Percentiles rank a stretch among this genome's conserved stretches.
These are phyloP conservation scores for Pythium sukuiense DNA, from an alignment of 352 stramenopile species.

Conservation along the genomic window DNA sequence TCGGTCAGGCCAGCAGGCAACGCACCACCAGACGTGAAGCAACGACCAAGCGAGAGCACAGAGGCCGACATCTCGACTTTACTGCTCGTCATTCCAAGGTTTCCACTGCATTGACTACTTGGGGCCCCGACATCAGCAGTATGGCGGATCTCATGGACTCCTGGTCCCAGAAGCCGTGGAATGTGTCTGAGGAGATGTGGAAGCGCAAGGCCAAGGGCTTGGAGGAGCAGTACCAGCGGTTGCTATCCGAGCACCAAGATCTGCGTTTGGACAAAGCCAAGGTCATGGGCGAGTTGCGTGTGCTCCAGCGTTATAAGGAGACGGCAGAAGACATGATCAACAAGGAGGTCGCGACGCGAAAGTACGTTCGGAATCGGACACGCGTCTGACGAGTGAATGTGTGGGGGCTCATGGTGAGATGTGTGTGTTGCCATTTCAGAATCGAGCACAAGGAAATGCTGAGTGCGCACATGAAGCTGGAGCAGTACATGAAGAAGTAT, in stretches of 20 bases:
- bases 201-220: conserved; percentile 42
- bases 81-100: conserved; percentile 10
- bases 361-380: conserved; percentile 19
- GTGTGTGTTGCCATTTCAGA: conserved; percentile 10
- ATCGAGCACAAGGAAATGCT: conserved; percentile 71
- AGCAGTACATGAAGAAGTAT: conserved; percentile 84
- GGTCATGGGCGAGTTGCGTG: conserved; percentile 36
- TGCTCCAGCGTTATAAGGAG: conserved; percentile 45
- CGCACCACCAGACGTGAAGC: background rate
- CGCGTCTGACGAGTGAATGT: background rate
- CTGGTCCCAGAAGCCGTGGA: conserved; percentile 42
- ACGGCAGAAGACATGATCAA: conserved; percentile 42
- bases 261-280: conserved; percentile 43
- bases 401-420: background rate
- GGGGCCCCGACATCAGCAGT: background rate
- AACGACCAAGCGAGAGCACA: background rate
- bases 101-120: background rate
- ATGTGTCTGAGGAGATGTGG: conserved; percentile 42
- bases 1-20: conserved; percentile 12
- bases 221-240: conserved; percentile 40
- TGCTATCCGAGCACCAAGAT: conserved; percentile 41
- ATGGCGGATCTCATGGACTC: conserved; percentile 28
- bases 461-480: conserved; percentile 55
- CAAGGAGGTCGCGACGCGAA: conserved; percentile 31
- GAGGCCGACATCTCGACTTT: background rate